Percentiles rank a stretch among this genome's conserved stretches.
Evolutionary conservation across 1,139 yeast species (phyloP).

Genomic region (Nadsonia starkeyi-henricii): DNA sequence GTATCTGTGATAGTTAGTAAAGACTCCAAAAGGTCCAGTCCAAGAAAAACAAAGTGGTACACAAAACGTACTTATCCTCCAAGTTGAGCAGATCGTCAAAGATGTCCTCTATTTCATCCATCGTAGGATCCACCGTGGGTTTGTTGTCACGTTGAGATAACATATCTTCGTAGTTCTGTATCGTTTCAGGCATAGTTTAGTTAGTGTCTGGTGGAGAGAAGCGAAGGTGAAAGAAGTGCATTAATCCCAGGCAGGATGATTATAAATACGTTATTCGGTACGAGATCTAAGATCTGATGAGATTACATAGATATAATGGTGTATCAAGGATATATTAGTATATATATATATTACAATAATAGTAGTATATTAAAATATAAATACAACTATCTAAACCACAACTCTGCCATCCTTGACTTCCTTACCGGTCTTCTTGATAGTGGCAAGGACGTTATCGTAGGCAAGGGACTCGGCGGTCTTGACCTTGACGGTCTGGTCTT

Average conservation of each 20-base stretch:
- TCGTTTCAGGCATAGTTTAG: not conserved
- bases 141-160: slow-evolving; percentile 1
- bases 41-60: not conserved
- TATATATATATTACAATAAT: not conserved
- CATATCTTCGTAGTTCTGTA: not conserved
- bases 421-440: slow-evolving; percentile 87
- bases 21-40: not conserved
- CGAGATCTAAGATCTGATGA: not conserved
- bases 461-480: slow-evolving; percentile 38
- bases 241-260: too few species aligned
- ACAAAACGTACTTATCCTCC: slow-evolving; percentile 30
- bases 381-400: slow-evolving; percentile 14
- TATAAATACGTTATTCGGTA: too few species aligned
- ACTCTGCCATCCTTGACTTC: slow-evolving; percentile 52
- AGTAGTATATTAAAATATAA: not conserved
- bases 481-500: slow-evolving; percentile 72
- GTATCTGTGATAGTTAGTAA: slow-evolving; percentile 22
- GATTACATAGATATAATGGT: not conserved
- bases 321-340: not conserved
- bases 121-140: too few species aligned
- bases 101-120: slow-evolving; percentile 18
- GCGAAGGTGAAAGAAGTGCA: too few species aligned
- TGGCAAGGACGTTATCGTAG: slow-evolving; percentile 63
- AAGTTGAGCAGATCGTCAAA: slow-evolving; percentile 38
- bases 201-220: too few species aligned